These are phyloP conservation scores for Cercophora newfieldiana DNA, from an alignment of 495 filamentous ascomycete species.

Conservation along the genomic window DNA sequence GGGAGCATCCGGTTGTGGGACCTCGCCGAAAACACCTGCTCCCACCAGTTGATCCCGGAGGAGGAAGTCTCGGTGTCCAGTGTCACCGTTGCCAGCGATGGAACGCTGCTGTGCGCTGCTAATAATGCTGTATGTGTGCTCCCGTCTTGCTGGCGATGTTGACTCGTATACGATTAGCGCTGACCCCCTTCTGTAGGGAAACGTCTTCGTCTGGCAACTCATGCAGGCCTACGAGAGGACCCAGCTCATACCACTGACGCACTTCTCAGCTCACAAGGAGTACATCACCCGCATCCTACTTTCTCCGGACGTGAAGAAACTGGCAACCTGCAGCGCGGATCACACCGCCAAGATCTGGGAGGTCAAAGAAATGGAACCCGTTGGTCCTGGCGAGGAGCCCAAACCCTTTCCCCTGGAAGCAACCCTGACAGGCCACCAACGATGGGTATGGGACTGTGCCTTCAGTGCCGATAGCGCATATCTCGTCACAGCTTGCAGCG, in stretches of 20 bases:
- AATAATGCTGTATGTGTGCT: constrained; percentile 72
- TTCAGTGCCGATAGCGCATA: constrained; percentile 97
- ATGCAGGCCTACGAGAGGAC: constrained; percentile 80
- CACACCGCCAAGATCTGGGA: constrained; percentile 98
- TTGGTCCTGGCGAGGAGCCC: constrained; percentile 42
- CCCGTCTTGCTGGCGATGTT: constrained; percentile 1
- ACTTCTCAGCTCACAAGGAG: constrained; percentile 87
- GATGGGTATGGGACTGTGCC: constrained; percentile 99
- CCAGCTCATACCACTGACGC: constrained; percentile 83
- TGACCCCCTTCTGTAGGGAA: constrained; percentile 65
- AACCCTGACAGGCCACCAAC: constrained; percentile 88
- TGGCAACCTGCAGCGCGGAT: constrained; percentile 96
- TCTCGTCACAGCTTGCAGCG: constrained; percentile 94
- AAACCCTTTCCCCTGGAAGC: constrained; percentile 76
- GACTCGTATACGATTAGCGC: neutral
- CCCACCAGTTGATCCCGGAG: constrained; percentile 93
- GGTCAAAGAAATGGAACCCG: constrained; percentile 61
- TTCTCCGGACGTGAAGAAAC: constrained; percentile 94
- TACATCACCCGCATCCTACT: constrained; percentile 96
- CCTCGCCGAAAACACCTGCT: constrained; percentile 93
- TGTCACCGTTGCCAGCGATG: constrained; percentile 94
- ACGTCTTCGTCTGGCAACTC: constrained; percentile 95
- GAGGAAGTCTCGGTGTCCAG: constrained; percentile 90
- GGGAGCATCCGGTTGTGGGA: constrained; percentile 97
- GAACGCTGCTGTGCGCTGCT: constrained; percentile 89